Evolutionary conservation across 2,329 filamentous ascomycete species (phyloP).

Genomic region (Helicocarpus griseus): DNA sequence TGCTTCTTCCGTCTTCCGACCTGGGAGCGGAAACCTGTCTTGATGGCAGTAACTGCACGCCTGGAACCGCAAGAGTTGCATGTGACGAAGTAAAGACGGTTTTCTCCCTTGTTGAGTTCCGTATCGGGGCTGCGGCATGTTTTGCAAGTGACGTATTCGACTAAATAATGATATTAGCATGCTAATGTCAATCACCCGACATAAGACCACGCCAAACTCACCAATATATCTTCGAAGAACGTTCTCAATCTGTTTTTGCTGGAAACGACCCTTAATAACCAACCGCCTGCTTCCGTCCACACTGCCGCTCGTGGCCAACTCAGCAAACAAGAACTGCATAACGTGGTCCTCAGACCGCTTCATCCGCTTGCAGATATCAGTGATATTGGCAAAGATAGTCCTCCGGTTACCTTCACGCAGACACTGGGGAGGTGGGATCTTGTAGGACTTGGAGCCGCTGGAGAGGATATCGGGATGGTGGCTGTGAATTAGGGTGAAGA

Average conservation of each 20-base stretch:
- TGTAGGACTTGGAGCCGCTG: slow-evolving; percentile 87
- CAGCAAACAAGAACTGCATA: slow-evolving; percentile 92
- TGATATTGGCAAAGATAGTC: slow-evolving; percentile 98
- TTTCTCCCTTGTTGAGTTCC: slow-evolving; percentile 96
- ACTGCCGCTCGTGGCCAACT: slow-evolving; percentile 93
- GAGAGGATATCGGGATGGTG: slow-evolving; percentile 94
- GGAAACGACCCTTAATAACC: slow-evolving; percentile 99
- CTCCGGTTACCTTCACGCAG: slow-evolving; percentile 99
- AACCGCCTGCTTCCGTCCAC: slow-evolving; percentile 86
- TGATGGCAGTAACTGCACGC: slow-evolving; percentile 92
- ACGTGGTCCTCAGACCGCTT: slow-evolving; percentile 98
- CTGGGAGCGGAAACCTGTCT: slow-evolving; percentile 99
- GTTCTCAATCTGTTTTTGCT: slow-evolving; percentile 99
- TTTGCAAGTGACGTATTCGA: slow-evolving; percentile 98
- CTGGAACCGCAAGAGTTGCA: slow-evolving; percentile 81
- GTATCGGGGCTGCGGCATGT: slow-evolving; percentile 93
- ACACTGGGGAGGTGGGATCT: slow-evolving; percentile 97
- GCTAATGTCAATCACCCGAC: no score
- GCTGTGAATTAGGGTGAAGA: slow-evolving; percentile 89
- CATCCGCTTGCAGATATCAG: slow-evolving; percentile 98
- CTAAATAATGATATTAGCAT: slow-evolving; percentile 27
- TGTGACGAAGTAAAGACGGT: slow-evolving; percentile 96
- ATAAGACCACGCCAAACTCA: no score
- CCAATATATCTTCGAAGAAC: slow-evolving; percentile 91
- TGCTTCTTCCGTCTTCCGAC: slow-evolving; percentile 98